Evolutionary conservation across 139 green algal genomes (phyloP).

Genomic region (Closterium sp.): DNA sequence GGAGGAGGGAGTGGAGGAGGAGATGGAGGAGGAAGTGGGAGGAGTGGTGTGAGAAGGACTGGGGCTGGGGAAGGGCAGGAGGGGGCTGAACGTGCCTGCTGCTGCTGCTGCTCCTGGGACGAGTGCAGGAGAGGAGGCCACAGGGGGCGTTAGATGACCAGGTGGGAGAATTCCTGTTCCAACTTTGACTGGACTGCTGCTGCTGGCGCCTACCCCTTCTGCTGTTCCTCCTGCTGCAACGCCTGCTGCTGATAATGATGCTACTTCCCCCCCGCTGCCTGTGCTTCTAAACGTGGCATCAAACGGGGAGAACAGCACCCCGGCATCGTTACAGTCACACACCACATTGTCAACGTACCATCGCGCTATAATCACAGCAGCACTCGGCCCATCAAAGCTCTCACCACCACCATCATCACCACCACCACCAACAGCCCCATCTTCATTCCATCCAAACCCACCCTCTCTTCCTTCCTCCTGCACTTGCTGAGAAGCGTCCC

Average conservation of each 20-base stretch:
- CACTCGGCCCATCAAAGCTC: neutral
- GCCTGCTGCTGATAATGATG: neutral
- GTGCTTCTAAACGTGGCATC: constrained; percentile 20
- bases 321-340: constrained; percentile 9
- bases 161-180: neutral
- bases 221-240: neutral
- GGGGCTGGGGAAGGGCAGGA: neutral
- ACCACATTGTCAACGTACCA: constrained; percentile 24
- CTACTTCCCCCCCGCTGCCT: neutral
- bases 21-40: neutral
- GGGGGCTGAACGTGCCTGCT: neutral
- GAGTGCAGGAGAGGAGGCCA: neutral
- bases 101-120: neutral
- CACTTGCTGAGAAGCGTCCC: neutral
- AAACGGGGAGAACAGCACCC: constrained; percentile 25
- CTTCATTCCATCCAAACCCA: neutral
- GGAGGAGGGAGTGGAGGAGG: neutral
- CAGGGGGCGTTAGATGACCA: neutral
- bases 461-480: neutral
- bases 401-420: neutral
- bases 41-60: neutral
- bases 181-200: neutral
- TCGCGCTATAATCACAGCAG: neutral
- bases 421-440: neutral
- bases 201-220: neutral